phyloP scores from a whole-genome alignment of 2,329 filamentous ascomycete species.

The Cladosporium sphaerospermum region DNA sequence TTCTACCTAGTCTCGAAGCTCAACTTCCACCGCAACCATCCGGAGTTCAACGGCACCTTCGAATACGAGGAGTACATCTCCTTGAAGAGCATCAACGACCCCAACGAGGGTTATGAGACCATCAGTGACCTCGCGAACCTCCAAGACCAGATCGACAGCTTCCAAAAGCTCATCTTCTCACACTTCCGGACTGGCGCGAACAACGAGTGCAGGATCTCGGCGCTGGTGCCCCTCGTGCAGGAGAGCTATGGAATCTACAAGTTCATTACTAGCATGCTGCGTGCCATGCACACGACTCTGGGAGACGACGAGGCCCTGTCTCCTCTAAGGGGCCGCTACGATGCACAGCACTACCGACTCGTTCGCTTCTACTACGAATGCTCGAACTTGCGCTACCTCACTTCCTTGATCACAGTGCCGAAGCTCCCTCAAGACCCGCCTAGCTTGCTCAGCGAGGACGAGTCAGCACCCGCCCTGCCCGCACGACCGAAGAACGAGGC shows the following conservation, averaged over 20 bases:
- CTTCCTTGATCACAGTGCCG: slow-evolving; percentile 90
- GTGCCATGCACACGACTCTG: slow-evolving; percentile 87
- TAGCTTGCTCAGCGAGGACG: slow-evolving; percentile 75
- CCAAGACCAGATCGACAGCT: slow-evolving; percentile 96
- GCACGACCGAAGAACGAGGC: slow-evolving; percentile 61
- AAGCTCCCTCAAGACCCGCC: slow-evolving; percentile 93
- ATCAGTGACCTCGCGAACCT: slow-evolving; percentile 94
- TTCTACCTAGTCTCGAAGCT: slow-evolving; percentile 92
- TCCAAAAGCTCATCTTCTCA: slow-evolving; percentile 97
- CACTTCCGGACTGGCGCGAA: slow-evolving; percentile 88
- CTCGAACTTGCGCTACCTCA: slow-evolving; percentile 93
- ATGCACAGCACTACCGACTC: slow-evolving; percentile 92
- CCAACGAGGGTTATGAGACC: slow-evolving; percentile 94
- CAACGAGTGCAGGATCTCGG: slow-evolving; percentile 94
- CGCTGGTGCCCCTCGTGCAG: slow-evolving; percentile 85
- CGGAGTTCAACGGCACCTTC: slow-evolving; percentile 97
- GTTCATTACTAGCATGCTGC: slow-evolving; percentile 98
- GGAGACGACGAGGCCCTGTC: slow-evolving; percentile 90
- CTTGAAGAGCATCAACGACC: slow-evolving; percentile 95
- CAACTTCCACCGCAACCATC: slow-evolving; percentile 92
- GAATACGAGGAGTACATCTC: slow-evolving; percentile 99
- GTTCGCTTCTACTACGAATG: slow-evolving; percentile 99
- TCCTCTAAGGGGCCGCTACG: slow-evolving; percentile 80
- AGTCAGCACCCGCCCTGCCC: slow-evolving; percentile 72
- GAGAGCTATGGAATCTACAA: slow-evolving; percentile 99